Base-by-base conservation (phyloP, 805 yeast genomes). In the Zygotorulaspora sp. region DNA sequence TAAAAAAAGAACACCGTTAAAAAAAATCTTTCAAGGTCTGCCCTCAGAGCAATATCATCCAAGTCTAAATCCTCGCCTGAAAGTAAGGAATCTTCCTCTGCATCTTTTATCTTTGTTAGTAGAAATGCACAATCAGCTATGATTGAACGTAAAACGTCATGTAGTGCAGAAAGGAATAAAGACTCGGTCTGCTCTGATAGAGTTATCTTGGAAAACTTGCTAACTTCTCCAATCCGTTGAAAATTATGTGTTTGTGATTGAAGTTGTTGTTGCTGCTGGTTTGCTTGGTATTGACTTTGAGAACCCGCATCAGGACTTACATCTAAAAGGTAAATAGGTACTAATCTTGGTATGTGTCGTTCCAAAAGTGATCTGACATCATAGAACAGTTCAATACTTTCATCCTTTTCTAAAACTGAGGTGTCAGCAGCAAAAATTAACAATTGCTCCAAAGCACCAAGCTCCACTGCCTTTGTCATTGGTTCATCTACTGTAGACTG, bases 1-100 rank as follows among this genome's bases (percentile, higher is more conserved):
- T 82, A 88, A 6, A 86, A 68, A 55, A 74, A 83, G 29, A 80
- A 80, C 41, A 86, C 68, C 2, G 90, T 72, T 46, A 89, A 55
- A 53, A 86, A 89, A 52, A 90, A 85, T 44, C 96, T 70, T 58
- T 92, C 98, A 25, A 92, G 65, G 47, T 92, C 97, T 0, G 90
- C 85, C 49, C 80, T 78, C 17, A 81, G 77, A 1, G 86, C 72
- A 13, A 83, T 70, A 36, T 71, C 78, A 45, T 80, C 86, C 25
- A 81, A 60, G 40, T 76, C 71, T 14, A 78, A 60, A 25, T 69
- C 73, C 38, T 74, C 77, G 13, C 70, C 71, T 0, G 87, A 78
- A 13, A 83, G 58, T 14, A 83, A 53, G 19, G 78, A 72, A 54
- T 83, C 90, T 51, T 83, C 90, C 56, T 83, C 90, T 8, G 75